A percentile compares a stretch with the other conserved stretches of the same genome.
Conservation (phyloP, 164 flowering plant genomes). For the Liquidambar formosana region DNA sequence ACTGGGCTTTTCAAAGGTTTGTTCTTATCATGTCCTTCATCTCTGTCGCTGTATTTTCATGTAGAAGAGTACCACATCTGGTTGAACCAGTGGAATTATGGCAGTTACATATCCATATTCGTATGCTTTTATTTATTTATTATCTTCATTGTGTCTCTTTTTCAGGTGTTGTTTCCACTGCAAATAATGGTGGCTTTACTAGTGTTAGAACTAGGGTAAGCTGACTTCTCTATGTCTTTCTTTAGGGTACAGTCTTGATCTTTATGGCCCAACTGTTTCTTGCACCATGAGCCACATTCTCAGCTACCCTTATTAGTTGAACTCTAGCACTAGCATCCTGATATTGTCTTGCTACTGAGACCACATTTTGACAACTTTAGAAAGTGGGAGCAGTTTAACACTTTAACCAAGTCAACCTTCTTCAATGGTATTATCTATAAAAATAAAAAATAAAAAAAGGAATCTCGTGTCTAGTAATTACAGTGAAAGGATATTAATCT, state of each 20-base stretch:
- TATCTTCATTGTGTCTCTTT: conserved; percentile 7
- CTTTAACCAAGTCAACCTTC: neutral
- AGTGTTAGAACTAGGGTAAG: conserved; percentile 87
- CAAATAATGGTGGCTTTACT: conserved; percentile 94
- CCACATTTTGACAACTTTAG: neutral
- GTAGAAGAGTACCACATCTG: no score
- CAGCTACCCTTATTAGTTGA: neutral
- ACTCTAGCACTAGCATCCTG: neutral
- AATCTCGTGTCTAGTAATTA: neutral
- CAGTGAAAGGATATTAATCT: no score
- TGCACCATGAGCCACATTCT: no score
- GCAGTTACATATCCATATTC: conserved; percentile 4
- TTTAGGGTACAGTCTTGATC: neutral
- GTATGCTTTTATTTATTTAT: neutral
- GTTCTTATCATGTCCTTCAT: conserved; percentile 6
- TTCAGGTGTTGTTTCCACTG: conserved; percentile 82
- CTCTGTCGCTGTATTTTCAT: no score
- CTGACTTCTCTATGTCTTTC: neutral
- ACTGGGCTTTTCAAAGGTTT: conserved; percentile 85
- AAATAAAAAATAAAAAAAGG: neutral
- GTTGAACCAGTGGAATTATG: neutral
- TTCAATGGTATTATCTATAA: neutral
- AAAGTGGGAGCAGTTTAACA: neutral
- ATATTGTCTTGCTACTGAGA: neutral
- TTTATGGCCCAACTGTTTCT: no score